Evolutionary conservation across 2,329 filamentous ascomycete species (phyloP), one percentile per base, ranked within the genome.

Genomic region (Penicillium sp.): DNA sequence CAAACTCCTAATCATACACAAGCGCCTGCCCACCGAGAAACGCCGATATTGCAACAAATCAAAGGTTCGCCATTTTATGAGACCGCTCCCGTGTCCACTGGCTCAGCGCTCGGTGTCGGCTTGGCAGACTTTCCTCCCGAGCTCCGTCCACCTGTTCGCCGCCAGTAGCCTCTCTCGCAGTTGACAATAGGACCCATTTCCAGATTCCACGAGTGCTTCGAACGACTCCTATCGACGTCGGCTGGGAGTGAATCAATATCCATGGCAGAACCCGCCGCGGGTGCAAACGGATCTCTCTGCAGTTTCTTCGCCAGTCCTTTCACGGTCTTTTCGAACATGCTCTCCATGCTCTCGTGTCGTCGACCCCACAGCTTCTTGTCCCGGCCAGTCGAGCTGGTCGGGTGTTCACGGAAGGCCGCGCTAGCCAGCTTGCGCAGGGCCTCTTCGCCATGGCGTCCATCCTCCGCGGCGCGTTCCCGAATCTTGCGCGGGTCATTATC

Each of bases 401-500:
- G 58, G 14, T 65, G 64, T 33, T 68, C 56, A 42, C 68, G 61
- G 39, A 60, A 64, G 9, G 64, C 65, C 1, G 71, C 71, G 16
- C 74, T 73, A 3, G 72, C 69, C 54, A 84, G 64, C 52, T 77
- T 80, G 32, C 79, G 67, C 45, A 84, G 59, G 13, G 79, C 79
- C 51, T 81, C 75, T 56, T 83, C 80, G 6, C 79, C 80, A 42
- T 79, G 60, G 30, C 80, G 72, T 10, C 79, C 79, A 55, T 84
- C 80, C 52, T 81, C 73, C 3, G 78, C 81, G 3, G 79, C 79
- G 40, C 73, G 70, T 54, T 83, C 80, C 25, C 77, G 64, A 31
- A 81, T 75, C 46, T 70, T 72, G 25, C 76, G 67, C 2, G 77
- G 72, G 48, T 82, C 78, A 22, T 67, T 73, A 45, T 81, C 77